Evolutionary conservation across 73 alveolate genomes (phyloP).

Genomic region (Effrenium voratum): DNA sequence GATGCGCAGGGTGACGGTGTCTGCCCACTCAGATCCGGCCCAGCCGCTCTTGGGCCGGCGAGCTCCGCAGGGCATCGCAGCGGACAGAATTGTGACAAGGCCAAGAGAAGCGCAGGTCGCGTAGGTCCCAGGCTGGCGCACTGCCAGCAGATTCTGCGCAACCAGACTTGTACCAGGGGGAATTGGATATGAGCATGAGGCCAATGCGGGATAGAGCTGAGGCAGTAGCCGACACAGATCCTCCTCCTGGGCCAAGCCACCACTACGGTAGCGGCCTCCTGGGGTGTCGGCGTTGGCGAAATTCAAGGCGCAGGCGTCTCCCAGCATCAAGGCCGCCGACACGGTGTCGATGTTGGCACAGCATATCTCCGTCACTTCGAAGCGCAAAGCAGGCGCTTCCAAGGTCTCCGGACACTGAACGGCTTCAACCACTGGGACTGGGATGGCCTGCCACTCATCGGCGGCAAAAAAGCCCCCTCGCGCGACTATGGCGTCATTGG

Average conservation of each 20-base stretch:
- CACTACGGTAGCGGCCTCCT: slow-evolving; percentile 86
- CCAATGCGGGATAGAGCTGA: slow-evolving; percentile 63
- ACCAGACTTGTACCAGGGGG: slow-evolving; percentile 44
- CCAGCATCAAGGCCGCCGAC: slow-evolving; percentile 47
- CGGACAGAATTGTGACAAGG: slow-evolving; percentile 19
- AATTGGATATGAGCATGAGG: slow-evolving; percentile 1
- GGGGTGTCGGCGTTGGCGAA: slow-evolving; percentile 84
- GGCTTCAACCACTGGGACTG: neutral
- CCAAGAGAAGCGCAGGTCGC: slow-evolving; percentile 22
- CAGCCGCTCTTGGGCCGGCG: slow-evolving; percentile 84
- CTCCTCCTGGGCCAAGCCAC: slow-evolving; percentile 86
- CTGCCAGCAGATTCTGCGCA: slow-evolving; percentile 17
- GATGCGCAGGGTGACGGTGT: slow-evolving; percentile 43
- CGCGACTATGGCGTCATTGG: slow-evolving; percentile 24
- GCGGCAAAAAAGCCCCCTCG: neutral
- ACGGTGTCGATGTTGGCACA: slow-evolving; percentile 73
- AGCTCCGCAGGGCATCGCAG: slow-evolving; percentile 74
- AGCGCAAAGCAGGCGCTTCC: neutral
- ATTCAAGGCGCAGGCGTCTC: slow-evolving; percentile 64
- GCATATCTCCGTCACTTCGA: slow-evolving; percentile 49
- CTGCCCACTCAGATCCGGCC: slow-evolving; percentile 63
- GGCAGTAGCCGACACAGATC: slow-evolving; percentile 78
- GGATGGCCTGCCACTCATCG: slow-evolving; percentile 31
- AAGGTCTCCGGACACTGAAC: neutral
- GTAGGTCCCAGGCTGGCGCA: slow-evolving; percentile 42